phyloP scores from a whole-genome alignment of 2,329 filamentous ascomycete species.

The Endothia cerciana region DNA sequence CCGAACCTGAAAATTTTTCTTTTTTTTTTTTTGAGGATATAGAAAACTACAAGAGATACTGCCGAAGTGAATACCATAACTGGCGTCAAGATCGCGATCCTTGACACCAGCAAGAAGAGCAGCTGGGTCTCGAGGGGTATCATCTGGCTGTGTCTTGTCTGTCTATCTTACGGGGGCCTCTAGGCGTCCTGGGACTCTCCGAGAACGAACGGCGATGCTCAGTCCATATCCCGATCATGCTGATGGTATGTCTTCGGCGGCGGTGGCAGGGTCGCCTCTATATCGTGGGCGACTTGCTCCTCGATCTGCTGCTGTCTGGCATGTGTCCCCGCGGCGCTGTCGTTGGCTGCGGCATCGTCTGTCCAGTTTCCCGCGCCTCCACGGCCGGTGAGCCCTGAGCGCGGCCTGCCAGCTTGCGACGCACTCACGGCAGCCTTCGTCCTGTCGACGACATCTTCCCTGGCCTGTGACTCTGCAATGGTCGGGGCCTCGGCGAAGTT shows the following conservation, averaged over 20 bases:
- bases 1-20: slow-evolving; percentile 3
- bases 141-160: background rate
- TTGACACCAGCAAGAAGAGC: background rate
- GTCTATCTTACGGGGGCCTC: background rate
- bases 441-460: slow-evolving; percentile 41
- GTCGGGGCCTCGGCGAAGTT: slow-evolving; percentile 55
- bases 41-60: background rate
- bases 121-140: background rate
- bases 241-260: slow-evolving; percentile 50
- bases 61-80: no score
- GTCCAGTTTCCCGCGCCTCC: slow-evolving; percentile 64
- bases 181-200: background rate
- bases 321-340: slow-evolving; percentile 37
- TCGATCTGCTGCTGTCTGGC: slow-evolving; percentile 46
- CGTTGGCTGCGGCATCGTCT: slow-evolving; percentile 33
- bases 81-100: background rate
- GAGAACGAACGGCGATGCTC: background rate
- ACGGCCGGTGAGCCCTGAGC: slow-evolving; percentile 46
- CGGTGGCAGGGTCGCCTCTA: slow-evolving; percentile 51
- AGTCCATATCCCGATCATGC: slow-evolving; percentile 34
- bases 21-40: background rate
- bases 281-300: slow-evolving; percentile 47
- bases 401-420: slow-evolving; percentile 33
- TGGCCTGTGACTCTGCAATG: slow-evolving; percentile 39
- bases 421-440: slow-evolving; percentile 41